A percentile compares a stretch with the other conserved stretches of the same genome.
Conservation (phyloP, 768 basidiomycete species). For the Lentinula detonsa region DNA sequence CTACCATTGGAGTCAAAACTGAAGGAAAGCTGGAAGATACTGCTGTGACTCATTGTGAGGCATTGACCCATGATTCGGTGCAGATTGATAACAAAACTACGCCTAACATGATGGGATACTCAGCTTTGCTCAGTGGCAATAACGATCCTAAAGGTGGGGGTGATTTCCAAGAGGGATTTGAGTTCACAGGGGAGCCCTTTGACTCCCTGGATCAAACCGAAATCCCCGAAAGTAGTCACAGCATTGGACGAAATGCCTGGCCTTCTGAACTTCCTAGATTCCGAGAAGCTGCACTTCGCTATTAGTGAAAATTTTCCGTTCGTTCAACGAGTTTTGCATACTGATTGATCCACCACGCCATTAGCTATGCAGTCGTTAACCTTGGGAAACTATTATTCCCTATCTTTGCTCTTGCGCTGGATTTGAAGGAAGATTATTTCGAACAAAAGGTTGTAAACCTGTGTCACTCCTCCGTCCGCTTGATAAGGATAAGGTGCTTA, state of each 20-base stretch:
- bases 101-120: conserved; percentile 75
- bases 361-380: conserved; percentile 43
- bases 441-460: conserved; percentile 50
- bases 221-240: neutral
- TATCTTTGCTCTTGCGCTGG: conserved; percentile 63
- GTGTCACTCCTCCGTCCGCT: neutral
- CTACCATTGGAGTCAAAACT: conserved; percentile 59
- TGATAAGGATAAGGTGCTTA: too few relatives aligned
- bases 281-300: conserved; percentile 48
- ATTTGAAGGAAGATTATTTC: conserved; percentile 56
- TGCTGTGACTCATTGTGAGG: neutral
- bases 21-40: conserved; percentile 36
- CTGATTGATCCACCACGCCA: neutral
- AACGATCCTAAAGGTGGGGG: conserved; percentile 73
- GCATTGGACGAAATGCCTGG: conserved; percentile 76
- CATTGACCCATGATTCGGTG: neutral
- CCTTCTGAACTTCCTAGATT: conserved; percentile 58
- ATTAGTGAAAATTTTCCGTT: conserved; percentile 43
- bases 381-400: conserved; percentile 60
- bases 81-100: conserved; percentile 67
- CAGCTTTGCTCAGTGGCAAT: conserved; percentile 63
- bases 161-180: conserved; percentile 89
- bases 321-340: neutral
- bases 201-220: conserved; percentile 5
- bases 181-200: conserved; percentile 64